Evolutionary conservation across 2,329 filamentous ascomycete genomes (phyloP), one percentile per base, ranked within the genome.

Genomic region (Paracoccidioides brasiliensis): DNA sequence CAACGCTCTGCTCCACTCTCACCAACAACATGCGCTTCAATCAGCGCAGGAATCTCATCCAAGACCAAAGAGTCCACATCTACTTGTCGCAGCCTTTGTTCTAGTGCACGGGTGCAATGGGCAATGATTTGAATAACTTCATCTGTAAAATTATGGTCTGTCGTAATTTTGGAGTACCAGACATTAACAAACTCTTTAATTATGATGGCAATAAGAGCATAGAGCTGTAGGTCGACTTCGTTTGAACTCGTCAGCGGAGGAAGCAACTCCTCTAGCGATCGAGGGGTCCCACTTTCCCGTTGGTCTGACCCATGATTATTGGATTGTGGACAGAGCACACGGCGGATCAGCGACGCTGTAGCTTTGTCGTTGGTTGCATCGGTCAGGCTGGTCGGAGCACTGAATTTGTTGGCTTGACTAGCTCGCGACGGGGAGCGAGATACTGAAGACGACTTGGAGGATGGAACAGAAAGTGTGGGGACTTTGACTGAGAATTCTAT

Each of bases 181-280:
- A 82, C 83, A 69, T 93, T 85, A 41, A 98, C 86, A 68, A 90
- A 95, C 61, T 96, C 90, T 65, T 87, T 84, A 64, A 96, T 78
- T 59, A 97, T 83, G 57, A 97, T 86, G 53, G 93, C 87, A 58
- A 98, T 83, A 58, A 97, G 80, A 33, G 88, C 91, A 68, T 97
- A 98, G 4, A 98, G 79, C 72, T 98, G 87, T 56, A 94, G 75
- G 70, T 98, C 93, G 57, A 97, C 82, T 63, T 94, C 89, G 69
- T 95, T 95, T 53, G 89, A 90, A 74, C 90, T 95, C 51, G 91
- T 97, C 65, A 98, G 77, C 42, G 90, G 90, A 57, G 91, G 93
- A 48, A 98, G 76, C 45, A 95, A 76, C 63, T 90, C 86, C 58
- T 94, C 83, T 62, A 95, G 84, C 51, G 88, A 80, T 64, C 76